A percentile compares a stretch with the other conserved stretches of the same genome.
phyloP scores from a whole-genome alignment of 352 stramenopile species.

The Phytophthora sojae region DNA sequence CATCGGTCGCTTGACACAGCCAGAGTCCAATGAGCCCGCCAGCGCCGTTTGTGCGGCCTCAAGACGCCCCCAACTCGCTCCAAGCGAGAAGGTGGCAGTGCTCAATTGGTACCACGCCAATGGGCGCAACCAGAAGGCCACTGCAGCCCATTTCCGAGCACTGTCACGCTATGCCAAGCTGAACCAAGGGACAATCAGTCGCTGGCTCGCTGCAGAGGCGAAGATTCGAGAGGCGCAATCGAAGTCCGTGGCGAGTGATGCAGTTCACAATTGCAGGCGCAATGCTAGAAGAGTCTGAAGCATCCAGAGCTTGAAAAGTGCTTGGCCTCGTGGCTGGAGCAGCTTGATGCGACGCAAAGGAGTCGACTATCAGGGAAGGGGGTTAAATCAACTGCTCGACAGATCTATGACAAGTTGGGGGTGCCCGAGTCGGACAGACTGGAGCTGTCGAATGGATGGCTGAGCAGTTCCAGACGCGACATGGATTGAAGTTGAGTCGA shows the following conservation, averaged over 20 bases:
- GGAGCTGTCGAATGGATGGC: constrained; percentile 37
- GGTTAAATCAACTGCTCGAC: constrained; percentile 28
- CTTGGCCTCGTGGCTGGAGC: constrained; percentile 29
- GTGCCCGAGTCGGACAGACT: constrained; percentile 23
- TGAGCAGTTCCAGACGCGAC: constrained; percentile 22
- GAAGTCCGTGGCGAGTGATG: neutral
- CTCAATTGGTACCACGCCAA: constrained; percentile 23
- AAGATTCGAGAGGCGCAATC: constrained; percentile 19
- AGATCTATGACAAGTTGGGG: constrained; percentile 31
- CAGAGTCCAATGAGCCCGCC: neutral
- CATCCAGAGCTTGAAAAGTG: constrained; percentile 33
- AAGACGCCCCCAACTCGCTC: constrained; percentile 7
- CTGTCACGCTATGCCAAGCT: constrained; percentile 20
- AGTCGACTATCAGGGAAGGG: constrained; percentile 20
- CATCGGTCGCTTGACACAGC: neutral
- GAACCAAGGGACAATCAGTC: constrained; percentile 34
- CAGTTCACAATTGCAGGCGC: neutral
- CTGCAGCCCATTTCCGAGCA: constrained; percentile 16
- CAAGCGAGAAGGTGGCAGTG: constrained; percentile 16
- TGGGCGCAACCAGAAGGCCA: constrained; percentile 23
- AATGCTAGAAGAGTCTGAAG: constrained; percentile 18
- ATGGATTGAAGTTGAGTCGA: constrained; percentile 24
- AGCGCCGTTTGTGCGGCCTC: neutral
- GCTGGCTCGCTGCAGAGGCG: constrained; percentile 22
- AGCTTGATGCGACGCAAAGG: constrained; percentile 4